These are phyloP conservation scores for Botrytis paeoniae DNA, from an alignment of 2,329 filamentous ascomycete genomes.

Conservation along the genomic window DNA sequence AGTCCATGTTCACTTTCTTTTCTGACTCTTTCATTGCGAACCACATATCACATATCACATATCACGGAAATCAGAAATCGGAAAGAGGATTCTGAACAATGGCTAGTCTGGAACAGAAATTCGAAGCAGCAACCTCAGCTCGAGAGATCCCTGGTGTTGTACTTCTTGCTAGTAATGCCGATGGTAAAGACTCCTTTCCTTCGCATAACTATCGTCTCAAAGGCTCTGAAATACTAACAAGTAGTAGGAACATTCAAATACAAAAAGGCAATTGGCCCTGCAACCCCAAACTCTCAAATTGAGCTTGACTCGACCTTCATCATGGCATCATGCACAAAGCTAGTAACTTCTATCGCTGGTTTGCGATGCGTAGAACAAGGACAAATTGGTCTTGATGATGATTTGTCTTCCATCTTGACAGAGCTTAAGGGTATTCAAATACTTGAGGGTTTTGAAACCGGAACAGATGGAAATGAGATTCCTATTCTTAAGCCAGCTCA, in stretches of 20 bases:
- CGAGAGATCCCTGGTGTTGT: constrained; percentile 27
- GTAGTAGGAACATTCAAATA: constrained; percentile 39
- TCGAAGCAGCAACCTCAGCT: constrained; percentile 25
- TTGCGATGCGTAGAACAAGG: constrained; percentile 57
- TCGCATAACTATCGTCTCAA: background rate
- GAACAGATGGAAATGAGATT: constrained; percentile 12
- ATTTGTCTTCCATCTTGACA: constrained; percentile 28
- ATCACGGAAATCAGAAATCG: background rate
- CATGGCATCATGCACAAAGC: constrained; percentile 57
- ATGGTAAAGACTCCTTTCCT: constrained; percentile 19
- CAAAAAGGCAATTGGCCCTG: constrained; percentile 38
- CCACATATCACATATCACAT: background rate
- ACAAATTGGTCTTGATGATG: constrained; percentile 47
- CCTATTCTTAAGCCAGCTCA: constrained; percentile 25
- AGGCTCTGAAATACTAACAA: background rate
- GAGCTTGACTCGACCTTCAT: constrained; percentile 58
- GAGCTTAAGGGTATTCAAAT: constrained; percentile 33
- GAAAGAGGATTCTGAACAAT: constrained; percentile 8
- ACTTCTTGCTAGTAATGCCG: constrained; percentile 24
- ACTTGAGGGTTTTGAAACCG: constrained; percentile 30
- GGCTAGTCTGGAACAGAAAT: constrained; percentile 24
- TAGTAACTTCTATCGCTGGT: constrained; percentile 49
- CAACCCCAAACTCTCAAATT: constrained; percentile 52
- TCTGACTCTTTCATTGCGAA: background rate
- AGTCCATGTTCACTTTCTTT: background rate